A percentile compares a stretch with the other conserved stretches of the same genome.
phyloP scores from a whole-genome alignment of 2,329 filamentous ascomycete genomes.

The Stagonosporopsis tanaceti region DNA sequence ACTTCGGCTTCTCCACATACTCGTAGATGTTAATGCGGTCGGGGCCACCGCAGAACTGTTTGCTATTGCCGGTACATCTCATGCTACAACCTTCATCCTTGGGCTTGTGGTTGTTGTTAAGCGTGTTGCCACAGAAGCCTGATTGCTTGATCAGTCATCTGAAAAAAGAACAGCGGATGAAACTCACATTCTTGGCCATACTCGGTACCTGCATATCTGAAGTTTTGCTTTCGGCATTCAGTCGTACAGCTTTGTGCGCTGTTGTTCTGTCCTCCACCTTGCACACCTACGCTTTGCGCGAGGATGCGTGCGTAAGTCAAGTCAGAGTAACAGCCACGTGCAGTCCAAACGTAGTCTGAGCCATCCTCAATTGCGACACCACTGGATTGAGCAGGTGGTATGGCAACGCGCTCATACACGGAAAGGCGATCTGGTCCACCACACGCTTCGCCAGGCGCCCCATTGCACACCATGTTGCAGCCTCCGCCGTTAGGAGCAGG shows the following conservation, averaged over 20 bases:
- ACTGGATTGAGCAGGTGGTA: constrained; percentile 6
- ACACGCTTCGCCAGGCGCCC: constrained; percentile 35
- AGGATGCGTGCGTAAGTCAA: constrained; percentile 18
- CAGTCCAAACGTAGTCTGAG: constrained; percentile 6
- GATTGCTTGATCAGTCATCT: not conserved
- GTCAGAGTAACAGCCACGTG: constrained; percentile 21
- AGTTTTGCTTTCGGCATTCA: constrained; percentile 20
- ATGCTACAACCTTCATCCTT: constrained; percentile 25
- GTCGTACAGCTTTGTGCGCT: constrained; percentile 22
- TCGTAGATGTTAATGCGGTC: constrained; percentile 38
- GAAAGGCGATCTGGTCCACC: constrained; percentile 33
- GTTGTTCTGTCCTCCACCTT: constrained; percentile 18
- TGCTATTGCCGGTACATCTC: constrained; percentile 23
- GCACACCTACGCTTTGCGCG: constrained; percentile 1
- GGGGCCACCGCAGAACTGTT: constrained; percentile 25
- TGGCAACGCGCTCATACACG: constrained; percentile 19
- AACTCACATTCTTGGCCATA: constrained; percentile 15
- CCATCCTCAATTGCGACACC: not conserved
- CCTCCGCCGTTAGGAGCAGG: constrained; percentile 14
- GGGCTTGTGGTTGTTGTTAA: constrained; percentile 23
- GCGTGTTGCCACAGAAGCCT: constrained; percentile 24
- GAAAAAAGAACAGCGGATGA: not conserved
- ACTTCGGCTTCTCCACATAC: not conserved
- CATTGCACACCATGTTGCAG: constrained; percentile 40
- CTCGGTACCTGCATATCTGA: constrained; percentile 20